Percentiles rank a stretch among this genome's conserved stretches.
Evolutionary conservation across 495 filamentous ascomycete species (phyloP).

Genomic region (Aspergillus kassunensis): DNA sequence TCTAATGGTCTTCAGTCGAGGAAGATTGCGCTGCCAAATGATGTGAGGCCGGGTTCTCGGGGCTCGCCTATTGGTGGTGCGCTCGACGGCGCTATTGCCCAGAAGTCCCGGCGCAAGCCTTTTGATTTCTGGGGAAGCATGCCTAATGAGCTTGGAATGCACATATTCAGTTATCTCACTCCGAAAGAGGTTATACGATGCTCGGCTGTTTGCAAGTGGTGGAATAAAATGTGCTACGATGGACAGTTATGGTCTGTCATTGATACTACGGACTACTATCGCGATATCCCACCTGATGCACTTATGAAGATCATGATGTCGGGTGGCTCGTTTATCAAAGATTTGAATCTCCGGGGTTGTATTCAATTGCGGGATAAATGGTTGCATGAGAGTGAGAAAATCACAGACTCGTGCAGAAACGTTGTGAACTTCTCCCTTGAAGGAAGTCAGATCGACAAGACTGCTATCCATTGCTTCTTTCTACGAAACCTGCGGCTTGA

Average conservation of each 20-base stretch:
- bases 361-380: slow-evolving; percentile 76
- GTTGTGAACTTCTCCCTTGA: slow-evolving; percentile 83
- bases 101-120: slow-evolving; percentile 29
- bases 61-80: slow-evolving; percentile 33
- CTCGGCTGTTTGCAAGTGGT: slow-evolving; percentile 74
- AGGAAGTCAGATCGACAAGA: slow-evolving; percentile 79
- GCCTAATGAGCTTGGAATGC: slow-evolving; percentile 76
- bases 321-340: slow-evolving; percentile 83
- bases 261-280: slow-evolving; percentile 84
- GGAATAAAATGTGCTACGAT: slow-evolving; percentile 86
- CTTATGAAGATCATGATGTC: slow-evolving; percentile 79
- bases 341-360: slow-evolving; percentile 81
- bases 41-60: slow-evolving; percentile 51
- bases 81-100: slow-evolving; percentile 20
- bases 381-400: slow-evolving; percentile 58
- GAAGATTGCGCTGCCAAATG: slow-evolving; percentile 59
- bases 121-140: slow-evolving; percentile 78
- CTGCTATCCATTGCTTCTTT: slow-evolving; percentile 75
- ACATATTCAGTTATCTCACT: slow-evolving; percentile 69
- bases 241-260: slow-evolving; percentile 87
- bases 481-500: slow-evolving; percentile 70
- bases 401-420: slow-evolving; percentile 79
- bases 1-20: slow-evolving; percentile 26
- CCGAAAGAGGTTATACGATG: slow-evolving; percentile 81
- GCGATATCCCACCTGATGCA: slow-evolving; percentile 75